These are phyloP conservation scores for Hericium alpestre DNA, from an alignment of 768 basidiomycete genomes.

Conservation along the genomic window DNA sequence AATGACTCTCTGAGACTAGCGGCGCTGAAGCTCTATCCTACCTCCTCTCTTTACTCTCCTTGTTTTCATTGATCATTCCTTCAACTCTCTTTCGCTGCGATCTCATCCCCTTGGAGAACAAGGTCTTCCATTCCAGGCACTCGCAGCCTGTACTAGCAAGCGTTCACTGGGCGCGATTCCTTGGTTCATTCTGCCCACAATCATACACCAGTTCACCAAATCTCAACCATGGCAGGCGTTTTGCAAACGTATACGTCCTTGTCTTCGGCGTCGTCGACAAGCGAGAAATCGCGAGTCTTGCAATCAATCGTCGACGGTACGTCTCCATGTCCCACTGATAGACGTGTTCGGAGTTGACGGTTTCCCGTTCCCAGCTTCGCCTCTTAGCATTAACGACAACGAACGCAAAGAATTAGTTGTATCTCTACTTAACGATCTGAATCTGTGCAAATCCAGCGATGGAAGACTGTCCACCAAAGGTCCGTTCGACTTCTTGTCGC, in stretches of 20 bases:
- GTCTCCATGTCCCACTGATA: conserved; percentile 10
- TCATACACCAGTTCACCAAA: too few species aligned
- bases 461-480: conserved; percentile 46
- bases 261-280: conserved; percentile 6
- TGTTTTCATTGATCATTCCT: too few species aligned
- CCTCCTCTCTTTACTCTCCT: too few species aligned
- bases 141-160: too few species aligned
- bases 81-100: too few species aligned
- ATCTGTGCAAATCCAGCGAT: conserved; percentile 22
- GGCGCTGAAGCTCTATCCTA: too few species aligned
- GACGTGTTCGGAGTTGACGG: background rate
- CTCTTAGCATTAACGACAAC: conserved; percentile 35
- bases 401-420: conserved; percentile 48
- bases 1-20: too few species aligned
- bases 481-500: conserved; percentile 20
- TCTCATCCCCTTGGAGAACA: too few species aligned
- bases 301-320: conserved; percentile 41
- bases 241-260: conserved; percentile 35
- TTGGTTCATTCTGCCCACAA: too few species aligned
- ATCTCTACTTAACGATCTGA: conserved; percentile 43
- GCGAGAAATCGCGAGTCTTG: conserved; percentile 36
- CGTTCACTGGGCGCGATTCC: too few species aligned
- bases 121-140: too few species aligned
- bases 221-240: conserved; percentile 32
- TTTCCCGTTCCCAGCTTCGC: conserved; percentile 26